Evolutionary conservation across 2,329 filamentous ascomycete genomes (phyloP), one percentile per base, ranked within the genome.

Genomic region (Sporothrix brunneoviolacea): DNA sequence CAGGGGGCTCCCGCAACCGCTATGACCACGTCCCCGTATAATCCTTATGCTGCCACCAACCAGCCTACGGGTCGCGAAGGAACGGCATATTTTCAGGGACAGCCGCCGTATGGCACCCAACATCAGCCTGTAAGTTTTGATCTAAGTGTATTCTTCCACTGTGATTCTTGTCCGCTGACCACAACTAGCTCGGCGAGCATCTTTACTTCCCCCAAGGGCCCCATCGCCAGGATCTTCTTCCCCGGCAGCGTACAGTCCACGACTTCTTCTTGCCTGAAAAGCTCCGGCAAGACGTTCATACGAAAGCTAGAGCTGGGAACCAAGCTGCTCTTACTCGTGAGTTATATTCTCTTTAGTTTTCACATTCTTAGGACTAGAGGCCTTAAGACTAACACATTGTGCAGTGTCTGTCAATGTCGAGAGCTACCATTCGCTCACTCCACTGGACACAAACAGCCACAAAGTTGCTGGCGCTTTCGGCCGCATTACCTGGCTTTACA

Each of bases 401-500:
- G 1, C 40, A 68, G 65, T 72, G 53, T 73, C 58, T 7, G 55
- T 85, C 37, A 82, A 88, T 52, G 89, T 6, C 77, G 82, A 53
- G 78, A 97, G 48, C 61, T 97, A 93, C 64, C 91, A 97, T 66
- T 94, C 90, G 4, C 76, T 98, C 10, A 90, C 96, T 8, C 88
- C 91, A 4, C 72, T 98, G 38, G 91, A 97, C 65, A 89, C 84
- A 58, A 79, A 83, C 4, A 77, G 80, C 12, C 80, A 86, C 15
- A 58, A 57, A 16, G 53, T 56, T 3, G 54, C 52, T 8, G 54
- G 55, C 21, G 48, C 50, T 1, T 96, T 96, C 67, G 89, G 90
- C 24, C 95, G 89, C 61, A 82, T 85, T 6, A 95, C 86, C 60
- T 97, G 91, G 89, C 81, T 95, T 1, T 98, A 96, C 72, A 97